These are phyloP conservation scores for Gloeophyllum trabeum DNA, from an alignment of 768 basidiomycete genomes.

Conservation along the genomic window DNA sequence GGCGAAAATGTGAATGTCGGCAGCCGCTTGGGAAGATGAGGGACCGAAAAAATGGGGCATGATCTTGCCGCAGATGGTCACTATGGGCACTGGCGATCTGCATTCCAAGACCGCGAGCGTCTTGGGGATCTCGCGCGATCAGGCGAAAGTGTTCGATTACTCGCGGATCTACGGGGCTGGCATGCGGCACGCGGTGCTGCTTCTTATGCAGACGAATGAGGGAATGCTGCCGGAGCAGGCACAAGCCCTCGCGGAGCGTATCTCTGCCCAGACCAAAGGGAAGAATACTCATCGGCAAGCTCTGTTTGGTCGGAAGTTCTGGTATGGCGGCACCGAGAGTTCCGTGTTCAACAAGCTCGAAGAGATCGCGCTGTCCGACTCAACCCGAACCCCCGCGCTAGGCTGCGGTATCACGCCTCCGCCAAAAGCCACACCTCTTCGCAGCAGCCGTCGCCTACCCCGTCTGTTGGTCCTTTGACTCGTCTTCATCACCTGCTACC, in stretches of 20 bases:
- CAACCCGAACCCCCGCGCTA: constrained; percentile 85
- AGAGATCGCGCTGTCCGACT: constrained; percentile 80
- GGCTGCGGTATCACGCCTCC: constrained; percentile 92
- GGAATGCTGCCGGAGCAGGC: constrained; percentile 72
- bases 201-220: constrained; percentile 78
- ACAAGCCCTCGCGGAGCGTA: constrained; percentile 65
- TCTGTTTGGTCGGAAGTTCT: constrained; percentile 76
- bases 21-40: constrained; percentile 56
- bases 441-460: too few relatives aligned
- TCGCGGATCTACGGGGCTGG: constrained; percentile 99
- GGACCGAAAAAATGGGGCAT: constrained; percentile 61
- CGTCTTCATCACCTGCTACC: too few relatives aligned
- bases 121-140: constrained; percentile 85
- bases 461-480: too few relatives aligned
- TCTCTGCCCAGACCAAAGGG: constrained; percentile 92
- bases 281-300: constrained; percentile 69
- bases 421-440: constrained; percentile 81
- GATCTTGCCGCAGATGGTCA: constrained; percentile 91
- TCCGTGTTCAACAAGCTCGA: constrained; percentile 98
- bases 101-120: constrained; percentile 95
- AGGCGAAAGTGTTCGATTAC: constrained; percentile 98
- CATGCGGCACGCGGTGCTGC: constrained; percentile 82
- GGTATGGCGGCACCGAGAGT: constrained; percentile 95
- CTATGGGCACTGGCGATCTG: constrained; percentile 97
- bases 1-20: constrained; percentile 95